phyloP scores from a whole-genome alignment of 2,329 filamentous ascomycete genomes.

The Microdochium trichocladiopsis region DNA sequence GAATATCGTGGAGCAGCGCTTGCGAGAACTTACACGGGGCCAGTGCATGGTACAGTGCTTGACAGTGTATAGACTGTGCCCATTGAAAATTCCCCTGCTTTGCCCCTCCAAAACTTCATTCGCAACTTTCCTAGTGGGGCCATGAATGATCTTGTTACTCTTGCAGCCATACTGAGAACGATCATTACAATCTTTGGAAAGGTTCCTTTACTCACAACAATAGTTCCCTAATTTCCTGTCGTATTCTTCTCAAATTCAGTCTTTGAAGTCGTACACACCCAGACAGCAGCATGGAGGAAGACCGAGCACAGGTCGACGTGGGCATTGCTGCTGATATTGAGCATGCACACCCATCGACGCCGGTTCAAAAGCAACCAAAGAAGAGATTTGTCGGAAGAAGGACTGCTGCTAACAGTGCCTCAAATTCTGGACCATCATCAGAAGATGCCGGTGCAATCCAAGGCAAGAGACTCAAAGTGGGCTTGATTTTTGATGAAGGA shows the following conservation, averaged over 20 bases:
- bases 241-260: background rate
- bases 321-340: conserved; percentile 63
- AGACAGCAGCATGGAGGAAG: conserved; percentile 59
- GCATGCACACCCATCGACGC: conserved; percentile 29
- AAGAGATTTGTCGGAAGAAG: conserved; percentile 86
- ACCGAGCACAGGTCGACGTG: conserved; percentile 62
- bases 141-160: too few relatives aligned
- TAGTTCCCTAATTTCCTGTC: too few relatives aligned
- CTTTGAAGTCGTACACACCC: background rate
- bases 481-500: background rate
- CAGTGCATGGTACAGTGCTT: background rate
- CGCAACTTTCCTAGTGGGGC: background rate
- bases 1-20: too few relatives aligned
- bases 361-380: conserved; percentile 63
- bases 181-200: too few relatives aligned
- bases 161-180: too few relatives aligned
- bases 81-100: background rate
- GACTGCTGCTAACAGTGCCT: conserved; percentile 57
- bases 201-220: too few relatives aligned
- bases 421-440: conserved; percentile 25
- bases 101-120: background rate
- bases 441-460: conserved; percentile 62
- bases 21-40: background rate
- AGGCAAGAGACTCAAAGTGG: conserved; percentile 40
- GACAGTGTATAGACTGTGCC: background rate